A percentile compares a stretch with the other conserved stretches of the same genome.
Conservation (phyloP, 2,329 filamentous ascomycete genomes). For the Neospermospora avenae region DNA sequence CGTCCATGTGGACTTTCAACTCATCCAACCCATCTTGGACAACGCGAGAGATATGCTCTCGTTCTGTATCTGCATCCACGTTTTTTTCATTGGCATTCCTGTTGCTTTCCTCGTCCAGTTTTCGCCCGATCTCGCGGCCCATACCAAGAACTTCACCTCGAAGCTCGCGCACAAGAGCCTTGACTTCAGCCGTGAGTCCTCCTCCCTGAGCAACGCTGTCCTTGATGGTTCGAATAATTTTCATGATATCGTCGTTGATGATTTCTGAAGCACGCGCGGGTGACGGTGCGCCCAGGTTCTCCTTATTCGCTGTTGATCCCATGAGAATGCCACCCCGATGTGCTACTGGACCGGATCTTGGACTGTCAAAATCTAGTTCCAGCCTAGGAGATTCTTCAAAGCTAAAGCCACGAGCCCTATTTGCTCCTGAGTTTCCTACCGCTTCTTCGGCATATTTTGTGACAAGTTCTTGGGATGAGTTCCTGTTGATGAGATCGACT, state of each 20-base stretch:
- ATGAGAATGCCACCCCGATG: conserved; percentile 34
- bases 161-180: conserved; percentile 83
- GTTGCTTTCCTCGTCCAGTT: conserved; percentile 67
- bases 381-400: conserved; percentile 36
- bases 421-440: conserved; percentile 12
- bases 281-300: conserved; percentile 22
- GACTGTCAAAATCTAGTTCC: conserved; percentile 38
- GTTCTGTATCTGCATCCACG: conserved; percentile 52
- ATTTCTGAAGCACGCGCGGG: conserved; percentile 50
- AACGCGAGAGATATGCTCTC: conserved; percentile 71
- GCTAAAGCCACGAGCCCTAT: conserved; percentile 33
- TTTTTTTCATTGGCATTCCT: conserved; percentile 42
- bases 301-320: conserved; percentile 26
- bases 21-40: conserved; percentile 78
- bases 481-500: conserved; percentile 58
- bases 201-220: conserved; percentile 87
- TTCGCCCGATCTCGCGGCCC: conserved; percentile 84
- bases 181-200: conserved; percentile 87
- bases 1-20: conserved; percentile 80
- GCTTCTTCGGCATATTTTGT: conserved; percentile 38
- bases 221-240: conserved; percentile 81
- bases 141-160: conserved; percentile 91
- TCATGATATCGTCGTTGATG: conserved; percentile 74
- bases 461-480: conserved; percentile 53
- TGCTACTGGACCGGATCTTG: conserved; percentile 34